These are phyloP conservation scores for Pseudogymnoascus sp. DNA, from an alignment of 2,329 filamentous ascomycete genomes.

Conservation along the genomic window DNA sequence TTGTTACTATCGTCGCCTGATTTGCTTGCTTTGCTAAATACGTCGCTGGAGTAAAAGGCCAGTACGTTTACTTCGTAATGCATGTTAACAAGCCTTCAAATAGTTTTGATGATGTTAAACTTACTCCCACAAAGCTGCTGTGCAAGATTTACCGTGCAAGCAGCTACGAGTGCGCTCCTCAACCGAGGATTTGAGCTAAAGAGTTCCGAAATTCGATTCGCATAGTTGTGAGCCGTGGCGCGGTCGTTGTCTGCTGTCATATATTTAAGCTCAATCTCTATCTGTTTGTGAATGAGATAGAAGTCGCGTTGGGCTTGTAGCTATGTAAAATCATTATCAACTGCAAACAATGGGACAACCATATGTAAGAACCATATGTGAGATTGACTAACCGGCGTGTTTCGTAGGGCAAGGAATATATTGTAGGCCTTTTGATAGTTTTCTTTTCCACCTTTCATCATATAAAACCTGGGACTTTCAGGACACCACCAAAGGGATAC, in stretches of 20 bases:
- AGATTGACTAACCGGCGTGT: background rate
- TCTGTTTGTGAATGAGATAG: conserved; percentile 17
- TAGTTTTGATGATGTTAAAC: background rate
- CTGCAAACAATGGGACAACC: background rate
- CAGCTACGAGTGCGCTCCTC: background rate
- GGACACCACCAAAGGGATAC: background rate
- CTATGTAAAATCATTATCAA: background rate
- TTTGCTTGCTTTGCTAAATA: conserved; percentile 47
- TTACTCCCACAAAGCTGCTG: background rate
- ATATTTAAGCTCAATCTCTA: conserved; percentile 13
- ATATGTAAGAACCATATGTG: too few species aligned
- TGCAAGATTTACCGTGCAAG: background rate
- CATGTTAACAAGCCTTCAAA: background rate
- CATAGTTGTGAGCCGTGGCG: background rate
- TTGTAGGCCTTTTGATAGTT: background rate
- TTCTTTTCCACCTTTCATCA: background rate
- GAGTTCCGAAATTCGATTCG: background rate
- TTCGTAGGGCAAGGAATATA: background rate
- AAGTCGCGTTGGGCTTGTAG: conserved; percentile 28
- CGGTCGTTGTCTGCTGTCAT: too few species aligned
- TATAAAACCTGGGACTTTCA: background rate
- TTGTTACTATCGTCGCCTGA: too few species aligned
- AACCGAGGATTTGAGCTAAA: conserved; percentile 18
- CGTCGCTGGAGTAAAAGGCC: conserved; percentile 54
- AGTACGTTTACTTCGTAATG: conserved; percentile 41